Percentiles rank a stretch among this genome's conserved stretches.
Conservation (phyloP, 768 basidiomycete species). For the Lentinula sp. region DNA sequence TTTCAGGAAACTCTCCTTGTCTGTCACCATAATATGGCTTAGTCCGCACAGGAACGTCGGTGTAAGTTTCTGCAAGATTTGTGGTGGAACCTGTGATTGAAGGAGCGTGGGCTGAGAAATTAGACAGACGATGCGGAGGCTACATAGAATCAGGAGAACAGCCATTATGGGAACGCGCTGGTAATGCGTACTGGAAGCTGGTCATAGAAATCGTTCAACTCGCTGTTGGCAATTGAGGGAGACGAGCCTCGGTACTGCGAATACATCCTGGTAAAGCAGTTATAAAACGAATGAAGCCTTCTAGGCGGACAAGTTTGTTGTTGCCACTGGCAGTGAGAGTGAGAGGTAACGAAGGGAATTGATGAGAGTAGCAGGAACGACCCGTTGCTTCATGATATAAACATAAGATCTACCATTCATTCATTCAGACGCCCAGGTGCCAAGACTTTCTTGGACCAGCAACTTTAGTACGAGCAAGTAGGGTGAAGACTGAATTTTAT, state of each 20-base stretch:
- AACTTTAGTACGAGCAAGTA: too few species aligned
- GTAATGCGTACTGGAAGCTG: not conserved
- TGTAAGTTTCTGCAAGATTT: not conserved
- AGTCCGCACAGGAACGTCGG: not conserved
- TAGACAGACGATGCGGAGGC: slow-evolving; percentile 3
- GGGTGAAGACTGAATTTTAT: too few species aligned
- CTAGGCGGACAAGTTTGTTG: not conserved
- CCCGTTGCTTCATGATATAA: not conserved
- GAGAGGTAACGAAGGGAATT: not conserved
- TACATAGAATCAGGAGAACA: not conserved
- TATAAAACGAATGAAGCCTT: not conserved
- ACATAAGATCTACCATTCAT: too few species aligned
- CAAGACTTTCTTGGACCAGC: too few species aligned
- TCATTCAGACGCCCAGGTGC: too few species aligned
- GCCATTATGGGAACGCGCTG: too few species aligned
- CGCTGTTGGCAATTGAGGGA: not conserved
- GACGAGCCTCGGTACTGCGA: not conserved
- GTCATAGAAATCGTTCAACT: slow-evolving; percentile 5
- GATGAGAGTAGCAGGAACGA: not conserved
- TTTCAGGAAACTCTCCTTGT: not conserved
- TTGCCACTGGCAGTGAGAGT: not conserved
- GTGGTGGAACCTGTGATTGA: not conserved
- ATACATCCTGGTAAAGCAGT: slow-evolving; percentile 7
- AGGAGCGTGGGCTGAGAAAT: not conserved
- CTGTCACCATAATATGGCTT: slow-evolving; percentile 2